Evolutionary conservation across 805 yeast genomes (phyloP).

Genomic region (Candida chauliodis): DNA sequence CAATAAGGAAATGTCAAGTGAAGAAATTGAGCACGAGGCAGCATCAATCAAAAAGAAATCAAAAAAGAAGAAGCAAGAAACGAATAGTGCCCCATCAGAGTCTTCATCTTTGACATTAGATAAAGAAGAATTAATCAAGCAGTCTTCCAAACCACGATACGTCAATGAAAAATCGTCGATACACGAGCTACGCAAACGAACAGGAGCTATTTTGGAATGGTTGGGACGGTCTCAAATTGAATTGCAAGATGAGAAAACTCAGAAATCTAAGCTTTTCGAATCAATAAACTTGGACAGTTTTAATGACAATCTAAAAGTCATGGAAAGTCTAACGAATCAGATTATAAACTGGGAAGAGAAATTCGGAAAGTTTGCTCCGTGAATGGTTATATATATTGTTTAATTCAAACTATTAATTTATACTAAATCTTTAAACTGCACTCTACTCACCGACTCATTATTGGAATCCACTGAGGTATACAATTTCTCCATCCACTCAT

Average conservation of each 20-base stretch:
- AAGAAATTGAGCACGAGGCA: slow-evolving; percentile 14
- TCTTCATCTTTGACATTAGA: slow-evolving; percentile 13
- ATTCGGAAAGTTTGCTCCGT: slow-evolving; percentile 52
- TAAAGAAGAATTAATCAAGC: slow-evolving; percentile 52
- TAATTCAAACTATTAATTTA: slow-evolving; percentile 9
- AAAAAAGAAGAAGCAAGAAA: slow-evolving; percentile 7
- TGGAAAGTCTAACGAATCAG: slow-evolving; percentile 72
- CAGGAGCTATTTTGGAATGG: slow-evolving; percentile 88
- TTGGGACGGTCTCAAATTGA: slow-evolving; percentile 84
- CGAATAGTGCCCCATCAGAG: too few relatives aligned
- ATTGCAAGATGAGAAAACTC: slow-evolving; percentile 67
- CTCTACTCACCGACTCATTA: slow-evolving; percentile 13
- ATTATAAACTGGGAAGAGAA: slow-evolving; percentile 77
- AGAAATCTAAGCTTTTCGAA: slow-evolving; percentile 45
- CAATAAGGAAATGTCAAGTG: slow-evolving; percentile 10
- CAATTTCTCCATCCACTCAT: slow-evolving; percentile 29
- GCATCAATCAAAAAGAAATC: background rate
- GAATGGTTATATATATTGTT: slow-evolving; percentile 1
- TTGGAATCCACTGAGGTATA: slow-evolving; percentile 22
- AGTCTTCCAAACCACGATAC: slow-evolving; percentile 77
- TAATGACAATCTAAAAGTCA: slow-evolving; percentile 55
- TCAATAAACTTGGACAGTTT: slow-evolving; percentile 39
- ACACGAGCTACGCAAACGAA: slow-evolving; percentile 82
- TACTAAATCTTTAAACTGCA: slow-evolving; percentile 36
- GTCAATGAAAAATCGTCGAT: slow-evolving; percentile 75